Conservation (phyloP, 441 rosid species). For the Manihot esculenta region DNA sequence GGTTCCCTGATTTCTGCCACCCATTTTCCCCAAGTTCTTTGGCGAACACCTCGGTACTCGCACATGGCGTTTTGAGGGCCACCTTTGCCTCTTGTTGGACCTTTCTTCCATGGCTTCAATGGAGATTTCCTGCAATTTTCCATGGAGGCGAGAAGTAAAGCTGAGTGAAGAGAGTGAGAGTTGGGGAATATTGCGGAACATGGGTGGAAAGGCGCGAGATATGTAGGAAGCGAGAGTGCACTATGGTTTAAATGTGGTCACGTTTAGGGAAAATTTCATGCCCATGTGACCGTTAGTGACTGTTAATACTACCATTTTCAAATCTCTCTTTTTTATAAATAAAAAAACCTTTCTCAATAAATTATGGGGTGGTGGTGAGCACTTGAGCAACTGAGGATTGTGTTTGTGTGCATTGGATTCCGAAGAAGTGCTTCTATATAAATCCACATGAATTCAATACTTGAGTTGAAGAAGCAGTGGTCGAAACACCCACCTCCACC, state of each 20-base stretch:
- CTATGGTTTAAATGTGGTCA: constrained; percentile 74
- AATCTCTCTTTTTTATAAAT: background rate
- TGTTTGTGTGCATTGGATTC: constrained; percentile 46
- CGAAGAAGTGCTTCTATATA: background rate
- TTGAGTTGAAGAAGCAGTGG: background rate
- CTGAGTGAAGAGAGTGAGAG: constrained; percentile 16
- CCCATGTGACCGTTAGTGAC: constrained; percentile 65
- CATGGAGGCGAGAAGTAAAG: constrained; percentile 29
- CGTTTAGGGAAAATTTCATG: constrained; percentile 45
- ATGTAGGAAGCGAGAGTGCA: constrained; percentile 37
- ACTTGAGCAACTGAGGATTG: no score
- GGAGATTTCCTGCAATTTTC: constrained; percentile 54
- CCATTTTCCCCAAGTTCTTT: constrained; percentile 97
- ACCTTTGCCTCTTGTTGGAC: constrained; percentile 92
- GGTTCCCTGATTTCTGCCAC: constrained; percentile 97
- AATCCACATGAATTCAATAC: constrained; percentile 2
- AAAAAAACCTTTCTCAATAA: no score
- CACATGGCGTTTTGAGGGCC: constrained; percentile 92
- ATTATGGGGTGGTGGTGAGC: no score
- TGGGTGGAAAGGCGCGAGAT: constrained; percentile 52
- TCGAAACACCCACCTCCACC: constrained; percentile 43
- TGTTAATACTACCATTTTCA: constrained; percentile 3
- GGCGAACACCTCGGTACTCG: constrained; percentile 78
- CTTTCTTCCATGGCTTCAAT: constrained; percentile 88
- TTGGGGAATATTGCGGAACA: background rate